Evolutionary conservation across 176 grass and related monocot genomes (phyloP).

Genomic region (Oryza meridionalis): DNA sequence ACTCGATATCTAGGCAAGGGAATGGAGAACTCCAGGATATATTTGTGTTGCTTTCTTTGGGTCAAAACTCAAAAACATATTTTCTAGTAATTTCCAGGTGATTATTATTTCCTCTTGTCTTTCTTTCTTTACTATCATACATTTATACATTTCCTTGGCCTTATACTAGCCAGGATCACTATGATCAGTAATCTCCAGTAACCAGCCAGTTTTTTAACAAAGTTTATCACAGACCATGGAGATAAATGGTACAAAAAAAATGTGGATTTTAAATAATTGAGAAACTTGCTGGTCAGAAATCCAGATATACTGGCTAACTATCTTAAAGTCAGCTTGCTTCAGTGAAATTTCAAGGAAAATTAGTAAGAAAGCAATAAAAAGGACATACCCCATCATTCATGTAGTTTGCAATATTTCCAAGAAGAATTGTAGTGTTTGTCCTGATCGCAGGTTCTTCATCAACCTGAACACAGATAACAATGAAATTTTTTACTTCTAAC

Average conservation of each 20-base stretch:
- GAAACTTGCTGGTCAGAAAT: not conserved
- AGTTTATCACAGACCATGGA: conserved; percentile 15
- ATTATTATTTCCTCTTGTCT: not conserved
- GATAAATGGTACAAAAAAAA: conserved; percentile 15
- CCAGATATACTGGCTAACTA: not conserved
- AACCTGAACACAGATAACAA: conserved; percentile 61
- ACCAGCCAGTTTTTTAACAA: conserved; percentile 27
- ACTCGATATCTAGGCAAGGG: conserved; percentile 7
- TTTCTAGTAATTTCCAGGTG: not conserved
- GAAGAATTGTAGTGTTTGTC: conserved; percentile 97
- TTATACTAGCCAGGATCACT: not conserved
- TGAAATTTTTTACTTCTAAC: conserved; percentile 11
- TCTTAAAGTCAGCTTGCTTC: conserved; percentile 4
- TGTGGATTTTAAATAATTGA: not conserved
- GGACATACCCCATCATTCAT: conserved; percentile 95
- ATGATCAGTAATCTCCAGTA: not conserved
- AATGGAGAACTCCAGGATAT: not conserved
- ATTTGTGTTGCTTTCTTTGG: not conserved
- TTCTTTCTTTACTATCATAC: conserved; percentile 8
- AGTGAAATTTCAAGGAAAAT: conserved; percentile 23
- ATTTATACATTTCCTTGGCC: not conserved
- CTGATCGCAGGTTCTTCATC: conserved; percentile 98
- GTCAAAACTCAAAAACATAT: not conserved
- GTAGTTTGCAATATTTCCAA: conserved; percentile 94
- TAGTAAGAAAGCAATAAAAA: conserved; percentile 37